phyloP scores from a whole-genome alignment of 768 basidiomycete genomes.

The Daedaleopsis nitida region DNA sequence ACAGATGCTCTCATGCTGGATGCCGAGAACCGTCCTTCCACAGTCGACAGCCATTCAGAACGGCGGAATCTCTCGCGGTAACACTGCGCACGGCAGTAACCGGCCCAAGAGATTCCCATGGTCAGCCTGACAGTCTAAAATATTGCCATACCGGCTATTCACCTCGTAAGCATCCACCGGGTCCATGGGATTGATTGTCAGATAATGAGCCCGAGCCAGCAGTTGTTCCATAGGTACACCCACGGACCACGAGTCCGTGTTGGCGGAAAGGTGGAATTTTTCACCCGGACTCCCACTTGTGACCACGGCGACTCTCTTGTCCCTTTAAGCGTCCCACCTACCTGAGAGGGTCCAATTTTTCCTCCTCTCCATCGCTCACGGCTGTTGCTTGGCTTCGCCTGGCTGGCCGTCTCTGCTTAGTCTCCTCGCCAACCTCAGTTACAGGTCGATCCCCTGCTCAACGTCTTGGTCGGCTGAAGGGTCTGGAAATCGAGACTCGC shows the following conservation, averaged over 20 bases:
- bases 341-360: slow-evolving; percentile 6
- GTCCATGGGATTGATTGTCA: neutral
- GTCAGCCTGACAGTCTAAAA: slow-evolving; percentile 1
- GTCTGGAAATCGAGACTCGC: neutral
- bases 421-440: neutral
- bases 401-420: too few species aligned
- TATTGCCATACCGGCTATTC: slow-evolving; percentile 5
- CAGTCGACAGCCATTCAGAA: neutral
- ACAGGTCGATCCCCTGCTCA: neutral
- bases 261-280: neutral
- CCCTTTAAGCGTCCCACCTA: slow-evolving; percentile 13
- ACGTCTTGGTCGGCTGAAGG: neutral
- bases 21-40: neutral
- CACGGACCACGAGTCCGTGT: neutral
- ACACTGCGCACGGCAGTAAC: neutral
- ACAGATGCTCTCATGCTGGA: neutral
- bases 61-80: neutral
- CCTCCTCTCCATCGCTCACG: neutral
- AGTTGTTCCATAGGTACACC: neutral
- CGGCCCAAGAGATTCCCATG: slow-evolving; percentile 4
- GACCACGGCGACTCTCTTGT: neutral
- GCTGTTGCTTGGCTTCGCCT: neutral
- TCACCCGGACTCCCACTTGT: neutral
- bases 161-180: neutral
- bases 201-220: neutral